Conservation (phyloP, 306 rosid genomes). For the Citrullus mucosospermus region DNA sequence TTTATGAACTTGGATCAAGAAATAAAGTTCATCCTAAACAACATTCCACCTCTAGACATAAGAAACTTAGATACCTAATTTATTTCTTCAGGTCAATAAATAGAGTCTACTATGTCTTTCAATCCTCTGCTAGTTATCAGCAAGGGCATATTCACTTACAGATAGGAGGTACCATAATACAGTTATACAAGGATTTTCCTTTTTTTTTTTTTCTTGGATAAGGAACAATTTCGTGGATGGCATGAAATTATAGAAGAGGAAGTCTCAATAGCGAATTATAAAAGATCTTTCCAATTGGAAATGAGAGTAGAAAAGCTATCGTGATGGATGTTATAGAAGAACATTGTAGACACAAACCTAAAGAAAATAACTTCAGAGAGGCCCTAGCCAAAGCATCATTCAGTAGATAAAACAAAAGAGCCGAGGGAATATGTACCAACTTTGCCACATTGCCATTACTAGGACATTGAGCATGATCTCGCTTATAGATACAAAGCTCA, state of each 20-base stretch:
- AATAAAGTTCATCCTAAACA: not conserved
- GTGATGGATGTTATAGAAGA: not conserved
- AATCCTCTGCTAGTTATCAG: not conserved
- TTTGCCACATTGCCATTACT: not conserved
- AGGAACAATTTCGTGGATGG: too few relatives aligned
- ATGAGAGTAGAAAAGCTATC: too few relatives aligned
- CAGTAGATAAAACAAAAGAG: not conserved
- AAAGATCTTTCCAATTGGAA: too few relatives aligned
- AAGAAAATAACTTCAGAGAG: not conserved
- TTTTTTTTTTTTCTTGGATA: too few relatives aligned
- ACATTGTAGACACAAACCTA: not conserved
- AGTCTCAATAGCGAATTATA: too few relatives aligned
- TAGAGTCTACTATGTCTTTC: not conserved
- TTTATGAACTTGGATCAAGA: not conserved
- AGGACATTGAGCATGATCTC: not conserved
- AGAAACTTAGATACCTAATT: not conserved
- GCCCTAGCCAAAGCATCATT: not conserved
- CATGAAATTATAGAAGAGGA: too few relatives aligned
- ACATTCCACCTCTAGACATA: too few relatives aligned
- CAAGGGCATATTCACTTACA: not conserved
- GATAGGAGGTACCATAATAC: not conserved
- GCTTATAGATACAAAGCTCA: not conserved
- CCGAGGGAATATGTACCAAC: not conserved
- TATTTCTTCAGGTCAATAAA: not conserved
- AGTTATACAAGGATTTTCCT: not conserved